phyloP scores from a whole-genome alignment of 495 filamentous ascomycete genomes.

The Tuber indicum region DNA sequence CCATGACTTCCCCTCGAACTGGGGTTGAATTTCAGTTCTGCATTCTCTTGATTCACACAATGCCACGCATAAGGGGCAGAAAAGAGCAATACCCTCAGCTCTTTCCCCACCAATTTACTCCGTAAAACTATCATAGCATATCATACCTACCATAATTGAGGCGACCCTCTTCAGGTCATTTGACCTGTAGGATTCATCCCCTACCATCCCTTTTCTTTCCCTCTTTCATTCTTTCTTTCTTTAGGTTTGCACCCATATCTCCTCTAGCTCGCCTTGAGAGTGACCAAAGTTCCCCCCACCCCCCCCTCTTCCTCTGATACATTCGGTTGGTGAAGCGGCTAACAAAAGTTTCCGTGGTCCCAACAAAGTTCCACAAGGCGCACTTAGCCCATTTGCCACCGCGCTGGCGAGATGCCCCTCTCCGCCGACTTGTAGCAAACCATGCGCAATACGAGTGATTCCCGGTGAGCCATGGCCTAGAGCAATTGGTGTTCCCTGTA shows the following conservation, averaged over 20 bases:
- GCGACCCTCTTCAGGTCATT: background rate
- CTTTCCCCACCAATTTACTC: background rate
- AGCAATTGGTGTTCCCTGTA: background rate
- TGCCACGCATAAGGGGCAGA: background rate
- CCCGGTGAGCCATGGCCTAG: background rate
- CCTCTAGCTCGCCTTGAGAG: background rate
- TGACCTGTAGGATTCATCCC: background rate
- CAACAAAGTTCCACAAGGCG: background rate
- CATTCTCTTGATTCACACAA: background rate
- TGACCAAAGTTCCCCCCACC: background rate
- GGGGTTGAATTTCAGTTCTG: background rate
- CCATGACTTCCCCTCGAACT: background rate
- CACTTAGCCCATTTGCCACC: background rate
- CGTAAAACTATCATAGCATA: background rate
- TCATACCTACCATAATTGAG: background rate
- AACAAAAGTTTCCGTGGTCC: background rate
- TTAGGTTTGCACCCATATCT: background rate
- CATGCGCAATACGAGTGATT: conserved; percentile 1
- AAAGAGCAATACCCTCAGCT: background rate
- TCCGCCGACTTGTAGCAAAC: background rate
- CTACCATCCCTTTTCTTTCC: background rate
- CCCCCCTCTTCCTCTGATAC: background rate
- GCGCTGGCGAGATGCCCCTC: background rate
- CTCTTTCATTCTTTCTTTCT: background rate
- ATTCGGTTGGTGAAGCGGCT: background rate